These are phyloP conservation scores for Garcia nutans DNA, from an alignment of 345 rosid species.

Conservation along the genomic window DNA sequence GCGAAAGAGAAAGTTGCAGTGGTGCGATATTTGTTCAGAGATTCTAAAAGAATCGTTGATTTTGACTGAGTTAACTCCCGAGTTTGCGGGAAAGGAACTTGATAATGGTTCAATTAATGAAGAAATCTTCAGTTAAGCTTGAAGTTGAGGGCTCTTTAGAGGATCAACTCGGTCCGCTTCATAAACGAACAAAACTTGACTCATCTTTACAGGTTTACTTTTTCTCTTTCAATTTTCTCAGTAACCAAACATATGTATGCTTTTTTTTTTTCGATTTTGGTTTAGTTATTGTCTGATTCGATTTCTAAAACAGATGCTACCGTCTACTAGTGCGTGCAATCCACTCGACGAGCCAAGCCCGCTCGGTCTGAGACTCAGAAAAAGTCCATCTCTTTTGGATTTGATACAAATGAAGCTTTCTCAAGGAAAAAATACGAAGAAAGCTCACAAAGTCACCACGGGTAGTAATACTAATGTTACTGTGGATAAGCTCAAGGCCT, in stretches of 20 bases:
- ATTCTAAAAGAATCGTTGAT: neutral
- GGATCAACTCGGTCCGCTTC: constrained; percentile 33
- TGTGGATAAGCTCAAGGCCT: constrained; percentile 87
- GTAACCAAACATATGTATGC: neutral
- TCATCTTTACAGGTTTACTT: constrained; percentile 31
- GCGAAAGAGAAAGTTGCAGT: no score
- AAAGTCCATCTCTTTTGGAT: constrained; percentile 92
- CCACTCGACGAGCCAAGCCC: constrained; percentile 96
- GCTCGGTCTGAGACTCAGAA: constrained; percentile 77
- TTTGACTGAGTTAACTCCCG: no score
- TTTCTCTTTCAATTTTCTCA: neutral
- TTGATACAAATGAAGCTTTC: constrained; percentile 88
- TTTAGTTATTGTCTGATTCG: neutral
- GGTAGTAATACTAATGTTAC: constrained; percentile 22
- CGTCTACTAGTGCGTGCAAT: constrained; percentile 36
- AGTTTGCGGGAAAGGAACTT: no score
- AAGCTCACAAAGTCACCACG: constrained; percentile 23
- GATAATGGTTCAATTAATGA: constrained; percentile 52
- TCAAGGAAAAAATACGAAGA: constrained; percentile 49
- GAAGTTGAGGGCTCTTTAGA: constrained; percentile 39
- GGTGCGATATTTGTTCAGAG: neutral
- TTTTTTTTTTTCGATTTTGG: neutral
- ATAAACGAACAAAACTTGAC: constrained; percentile 41
- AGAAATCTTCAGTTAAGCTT: constrained; percentile 31
- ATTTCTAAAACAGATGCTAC: neutral